These are phyloP conservation scores for Trichophyton benhamiae DNA, from an alignment of 2,329 filamentous ascomycete genomes.

Conservation along the genomic window DNA sequence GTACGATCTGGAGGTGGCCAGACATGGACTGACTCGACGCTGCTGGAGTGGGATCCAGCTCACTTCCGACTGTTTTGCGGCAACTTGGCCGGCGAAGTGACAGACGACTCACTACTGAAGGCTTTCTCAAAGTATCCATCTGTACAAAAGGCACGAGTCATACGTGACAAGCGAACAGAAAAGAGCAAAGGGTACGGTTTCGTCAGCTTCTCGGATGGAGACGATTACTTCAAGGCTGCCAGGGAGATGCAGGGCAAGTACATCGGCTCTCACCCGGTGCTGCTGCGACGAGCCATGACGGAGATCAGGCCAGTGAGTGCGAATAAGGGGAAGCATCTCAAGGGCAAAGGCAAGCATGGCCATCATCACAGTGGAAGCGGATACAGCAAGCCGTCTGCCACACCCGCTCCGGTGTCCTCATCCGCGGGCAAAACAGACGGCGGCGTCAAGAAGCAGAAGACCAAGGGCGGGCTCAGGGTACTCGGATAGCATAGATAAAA, in stretches of 20 bases:
- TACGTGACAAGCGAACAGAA: slow-evolving; percentile 87
- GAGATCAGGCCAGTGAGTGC: slow-evolving; percentile 73
- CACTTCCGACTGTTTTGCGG: slow-evolving; percentile 94
- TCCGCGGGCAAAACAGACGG: slow-evolving; percentile 29
- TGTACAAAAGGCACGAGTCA: slow-evolving; percentile 82
- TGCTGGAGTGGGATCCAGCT: slow-evolving; percentile 90
- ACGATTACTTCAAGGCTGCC: slow-evolving; percentile 91
- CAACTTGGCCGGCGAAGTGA: slow-evolving; percentile 93
- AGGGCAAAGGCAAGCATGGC: slow-evolving; percentile 20
- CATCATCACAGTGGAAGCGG: slow-evolving; percentile 21
- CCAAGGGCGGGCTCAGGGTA: slow-evolving; percentile 34
- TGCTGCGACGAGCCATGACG: slow-evolving; percentile 76
- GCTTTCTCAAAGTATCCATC: slow-evolving; percentile 82
- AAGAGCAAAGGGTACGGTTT: slow-evolving; percentile 97
- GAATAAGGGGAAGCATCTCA: slow-evolving; percentile 52
- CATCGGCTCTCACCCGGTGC: slow-evolving; percentile 89
- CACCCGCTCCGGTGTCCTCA: not conserved
- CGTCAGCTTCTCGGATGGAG: slow-evolving; percentile 86
- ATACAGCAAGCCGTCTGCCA: slow-evolving; percentile 17
- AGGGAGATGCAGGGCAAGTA: slow-evolving; percentile 99
- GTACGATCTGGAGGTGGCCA: slow-evolving; percentile 79
- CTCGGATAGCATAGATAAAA: slow-evolving; percentile 22
- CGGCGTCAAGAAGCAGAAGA: slow-evolving; percentile 36
- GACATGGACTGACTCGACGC: slow-evolving; percentile 75
- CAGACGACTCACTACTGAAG: slow-evolving; percentile 87